Conservation (phyloP, 2,329 filamentous ascomycete genomes). For the Xylariaceae sp. region DNA sequence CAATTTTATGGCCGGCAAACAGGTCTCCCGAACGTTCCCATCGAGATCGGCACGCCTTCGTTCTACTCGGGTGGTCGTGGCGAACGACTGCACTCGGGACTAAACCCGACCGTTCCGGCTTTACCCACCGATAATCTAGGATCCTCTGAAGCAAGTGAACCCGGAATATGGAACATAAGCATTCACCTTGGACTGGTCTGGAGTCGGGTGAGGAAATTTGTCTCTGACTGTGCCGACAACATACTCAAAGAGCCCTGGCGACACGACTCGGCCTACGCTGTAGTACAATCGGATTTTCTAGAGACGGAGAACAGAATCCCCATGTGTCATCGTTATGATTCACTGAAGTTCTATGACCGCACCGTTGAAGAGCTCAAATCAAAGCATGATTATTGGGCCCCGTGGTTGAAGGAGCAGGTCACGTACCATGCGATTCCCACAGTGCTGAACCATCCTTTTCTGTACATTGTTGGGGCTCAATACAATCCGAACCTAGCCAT, state of each 20-base stretch:
- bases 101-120: conserved; percentile 11
- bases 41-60: conserved; percentile 8
- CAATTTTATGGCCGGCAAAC: conserved; percentile 18
- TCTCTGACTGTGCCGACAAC: conserved; percentile 17
- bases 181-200: conserved; percentile 17
- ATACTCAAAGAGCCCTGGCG: conserved; percentile 18
- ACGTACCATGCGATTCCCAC: conserved; percentile 19
- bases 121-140: conserved; percentile 11
- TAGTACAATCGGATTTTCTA: conserved; percentile 19
- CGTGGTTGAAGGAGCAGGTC: conserved; percentile 17
- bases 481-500: conserved; percentile 17
- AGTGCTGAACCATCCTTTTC: conserved; percentile 18
- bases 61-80: conserved; percentile 12
- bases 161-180: conserved; percentile 17
- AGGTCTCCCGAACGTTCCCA: conserved; percentile 9
- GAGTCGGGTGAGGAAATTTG: conserved; percentile 18
- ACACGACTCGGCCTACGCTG: conserved; percentile 17
- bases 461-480: conserved; percentile 18
- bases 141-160: conserved; percentile 10
- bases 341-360: conserved; percentile 18
- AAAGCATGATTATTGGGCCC: conserved; percentile 17
- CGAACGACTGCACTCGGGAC: conserved; percentile 9
- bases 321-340: conserved; percentile 20
- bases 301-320: conserved; percentile 19
- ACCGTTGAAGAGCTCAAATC: conserved; percentile 15